phyloP scores from a whole-genome alignment of 192 early-diverging fungal species.

The Rhizophlyctis rosea region DNA sequence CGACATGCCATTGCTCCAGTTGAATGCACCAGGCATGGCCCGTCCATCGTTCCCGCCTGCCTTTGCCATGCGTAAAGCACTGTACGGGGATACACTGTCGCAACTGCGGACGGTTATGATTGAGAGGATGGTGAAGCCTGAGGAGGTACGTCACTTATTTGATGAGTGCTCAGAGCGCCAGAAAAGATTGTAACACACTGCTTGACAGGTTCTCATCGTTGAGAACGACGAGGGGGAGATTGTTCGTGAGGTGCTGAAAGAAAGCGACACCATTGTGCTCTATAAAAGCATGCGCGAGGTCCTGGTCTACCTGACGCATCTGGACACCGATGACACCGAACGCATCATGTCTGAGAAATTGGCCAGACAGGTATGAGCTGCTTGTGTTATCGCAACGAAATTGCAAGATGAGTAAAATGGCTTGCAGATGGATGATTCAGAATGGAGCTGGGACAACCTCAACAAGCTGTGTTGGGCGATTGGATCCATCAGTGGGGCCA shows the following conservation, averaged over 20 bases:
- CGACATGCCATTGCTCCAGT: conserved; percentile 52
- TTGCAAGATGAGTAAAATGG: neutral
- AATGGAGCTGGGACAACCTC: conserved; percentile 98
- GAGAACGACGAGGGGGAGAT: conserved; percentile 99
- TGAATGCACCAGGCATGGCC: conserved; percentile 52
- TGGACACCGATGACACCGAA: conserved; percentile 93
- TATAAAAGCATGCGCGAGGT: conserved; percentile 99
- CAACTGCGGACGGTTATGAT: conserved; percentile 94
- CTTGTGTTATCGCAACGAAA: conserved; percentile 3
- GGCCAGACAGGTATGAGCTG: conserved; percentile 65
- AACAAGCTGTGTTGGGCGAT: conserved; percentile 99
- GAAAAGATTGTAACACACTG: neutral
- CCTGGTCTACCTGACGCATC: conserved; percentile 94
- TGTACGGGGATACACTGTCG: conserved; percentile 83
- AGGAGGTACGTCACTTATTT: conserved; percentile 66
- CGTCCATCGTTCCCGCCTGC: conserved; percentile 13
- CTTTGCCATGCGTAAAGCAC: conserved; percentile 60
- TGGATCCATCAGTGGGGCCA: conserved; percentile 95
- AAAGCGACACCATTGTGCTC: conserved; percentile 94
- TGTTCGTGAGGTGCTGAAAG: conserved; percentile 95
- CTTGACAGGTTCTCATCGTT: conserved; percentile 83
- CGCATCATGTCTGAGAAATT: conserved; percentile 95
- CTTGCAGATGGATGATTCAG: conserved; percentile 83
- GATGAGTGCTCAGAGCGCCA: neutral
- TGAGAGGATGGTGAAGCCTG: conserved; percentile 97